Evolutionary conservation across 2,329 filamentous ascomycete genomes (phyloP), one percentile per base, ranked within the genome.

Genomic region (Exophiala viscosa): DNA sequence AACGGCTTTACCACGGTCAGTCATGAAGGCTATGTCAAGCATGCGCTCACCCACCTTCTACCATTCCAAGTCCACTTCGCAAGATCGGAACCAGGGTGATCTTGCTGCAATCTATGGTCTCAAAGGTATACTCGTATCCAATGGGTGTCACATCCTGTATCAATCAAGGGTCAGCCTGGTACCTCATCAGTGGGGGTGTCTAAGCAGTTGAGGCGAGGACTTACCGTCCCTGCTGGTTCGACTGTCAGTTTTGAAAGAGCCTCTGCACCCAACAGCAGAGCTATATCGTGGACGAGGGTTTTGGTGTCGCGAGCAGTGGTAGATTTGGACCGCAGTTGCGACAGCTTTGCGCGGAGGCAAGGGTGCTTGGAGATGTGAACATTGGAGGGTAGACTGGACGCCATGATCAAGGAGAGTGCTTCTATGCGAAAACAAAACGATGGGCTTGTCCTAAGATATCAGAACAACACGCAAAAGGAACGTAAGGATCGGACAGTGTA

Each of bases 71-170:
- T 20, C 92, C 92, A 3, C 89, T 95, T 55, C 92, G 82, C n/a
- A 97, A 81, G 70, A 97, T 95, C 34, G 92, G 92, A 2, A 97
- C 86, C 48, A 97, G 80, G 47, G 86, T 91, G 62, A 96, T 81
- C 53, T 80, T 80, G 44, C 77, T 72, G 1, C 88, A 86, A 5
- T 79, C 70, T 59, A 89, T 77, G 35, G 76, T 76, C 34, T 82
- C 80, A 1, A 82, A 84, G 11, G 81, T 78, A 73, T 91, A 96
- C 57, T 83, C 73, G 69, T 85, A 89, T 59, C 87, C 88, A 31
- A 97, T 79, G 1, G 89, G 87, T 0, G 90, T 93, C 66, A 80
- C 74, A 67, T 85, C 88, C 88, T 95, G 61, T 11, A 55, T 42
- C 35, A 48, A 14, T 34, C 47, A 55, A 18, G 40, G 23, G 45